Evolutionary conservation across 1,284 basidiomycete species (phyloP).

Genomic region (Cryptococcus maquisensis): DNA sequence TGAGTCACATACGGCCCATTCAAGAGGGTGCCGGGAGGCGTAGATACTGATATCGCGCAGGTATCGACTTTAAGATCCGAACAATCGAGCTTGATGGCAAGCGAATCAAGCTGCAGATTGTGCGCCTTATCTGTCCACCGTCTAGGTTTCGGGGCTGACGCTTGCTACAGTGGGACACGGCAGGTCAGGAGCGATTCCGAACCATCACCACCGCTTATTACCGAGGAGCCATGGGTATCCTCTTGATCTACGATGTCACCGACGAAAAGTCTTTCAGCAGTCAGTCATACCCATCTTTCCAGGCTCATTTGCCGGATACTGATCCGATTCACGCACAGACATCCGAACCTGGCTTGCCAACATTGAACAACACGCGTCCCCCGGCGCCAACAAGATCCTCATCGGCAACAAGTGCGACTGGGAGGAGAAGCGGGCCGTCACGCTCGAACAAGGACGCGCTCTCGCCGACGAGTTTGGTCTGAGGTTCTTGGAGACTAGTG

Average conservation of each 20-base stretch:
- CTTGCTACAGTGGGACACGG: conserved; percentile 84
- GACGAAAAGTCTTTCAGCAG: conserved; percentile 98
- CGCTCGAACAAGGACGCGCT: conserved; percentile 63
- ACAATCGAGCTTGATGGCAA: conserved; percentile 99
- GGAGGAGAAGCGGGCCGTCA: conserved; percentile 92
- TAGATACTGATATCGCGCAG: conserved; percentile 13
- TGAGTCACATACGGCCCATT: conserved; percentile 3
- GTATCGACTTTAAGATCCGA: conserved; percentile 60
- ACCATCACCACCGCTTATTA: conserved; percentile 99
- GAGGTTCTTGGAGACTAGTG: conserved; percentile 96
- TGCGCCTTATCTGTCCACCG: conserved; percentile 53
- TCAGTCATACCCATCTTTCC: conserved; percentile 51
- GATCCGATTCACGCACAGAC: conserved; percentile 23
- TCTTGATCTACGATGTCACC: conserved; percentile 97
- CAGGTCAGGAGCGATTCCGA: conserved; percentile 92
- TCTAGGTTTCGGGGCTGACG: neutral
- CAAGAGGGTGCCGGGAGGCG: neutral
- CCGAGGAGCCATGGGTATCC: conserved; percentile 98
- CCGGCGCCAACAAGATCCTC: conserved; percentile 98
- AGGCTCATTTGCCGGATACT: neutral
- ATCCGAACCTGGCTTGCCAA: conserved; percentile 98
- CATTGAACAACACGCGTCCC: conserved; percentile 97
- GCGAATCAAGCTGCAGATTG: conserved; percentile 99
- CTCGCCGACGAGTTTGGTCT: conserved; percentile 80
- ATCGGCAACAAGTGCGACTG: conserved; percentile 99